Evolutionary conservation across 345 rosid genomes (phyloP).

Genomic region (Populus nigra): DNA sequence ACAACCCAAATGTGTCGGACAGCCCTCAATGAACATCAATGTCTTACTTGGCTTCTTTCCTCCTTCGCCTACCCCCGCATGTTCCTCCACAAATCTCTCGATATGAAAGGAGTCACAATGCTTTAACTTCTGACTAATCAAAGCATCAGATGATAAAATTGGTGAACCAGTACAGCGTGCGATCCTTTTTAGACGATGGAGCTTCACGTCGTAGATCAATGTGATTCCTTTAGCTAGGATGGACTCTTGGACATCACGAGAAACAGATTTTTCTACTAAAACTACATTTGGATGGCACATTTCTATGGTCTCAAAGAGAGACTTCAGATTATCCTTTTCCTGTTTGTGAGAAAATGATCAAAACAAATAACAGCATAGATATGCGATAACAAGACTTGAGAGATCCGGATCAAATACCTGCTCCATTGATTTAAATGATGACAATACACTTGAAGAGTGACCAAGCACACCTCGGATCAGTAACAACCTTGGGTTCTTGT

Average conservation of each 20-base stretch:
- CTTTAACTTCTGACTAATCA: slow-evolving; percentile 58
- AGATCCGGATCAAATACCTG: slow-evolving; percentile 41
- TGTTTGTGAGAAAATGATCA: slow-evolving; percentile 35
- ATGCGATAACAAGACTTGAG: not conserved
- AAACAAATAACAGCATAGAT: slow-evolving; percentile 8
- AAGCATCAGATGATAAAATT: slow-evolving; percentile 52
- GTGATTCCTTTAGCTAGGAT: slow-evolving; percentile 71
- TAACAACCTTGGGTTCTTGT: slow-evolving; percentile 72
- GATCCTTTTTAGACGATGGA: slow-evolving; percentile 79
- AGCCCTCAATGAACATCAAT: slow-evolving; percentile 89
- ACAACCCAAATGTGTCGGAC: slow-evolving; percentile 74
- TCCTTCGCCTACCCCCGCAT: slow-evolving; percentile 55
- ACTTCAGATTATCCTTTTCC: slow-evolving; percentile 58
- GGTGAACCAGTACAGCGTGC: slow-evolving; percentile 80
- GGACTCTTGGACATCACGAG: slow-evolving; percentile 77
- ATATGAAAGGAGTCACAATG: slow-evolving; percentile 78
- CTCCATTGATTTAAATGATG: slow-evolving; percentile 68
- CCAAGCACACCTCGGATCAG: slow-evolving; percentile 72
- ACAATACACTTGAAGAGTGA: slow-evolving; percentile 65
- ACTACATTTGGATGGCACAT: slow-evolving; percentile 66
- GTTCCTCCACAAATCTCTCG: slow-evolving; percentile 82
- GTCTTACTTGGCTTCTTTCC: slow-evolving; percentile 81
- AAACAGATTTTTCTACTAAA: slow-evolving; percentile 85
- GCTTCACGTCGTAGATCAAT: slow-evolving; percentile 84
- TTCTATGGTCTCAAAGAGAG: slow-evolving; percentile 62